Percentiles rank a stretch among this genome's conserved stretches.
Evolutionary conservation across 164 flowering plant genomes (phyloP).

Genomic region (Protea cynaroides): DNA sequence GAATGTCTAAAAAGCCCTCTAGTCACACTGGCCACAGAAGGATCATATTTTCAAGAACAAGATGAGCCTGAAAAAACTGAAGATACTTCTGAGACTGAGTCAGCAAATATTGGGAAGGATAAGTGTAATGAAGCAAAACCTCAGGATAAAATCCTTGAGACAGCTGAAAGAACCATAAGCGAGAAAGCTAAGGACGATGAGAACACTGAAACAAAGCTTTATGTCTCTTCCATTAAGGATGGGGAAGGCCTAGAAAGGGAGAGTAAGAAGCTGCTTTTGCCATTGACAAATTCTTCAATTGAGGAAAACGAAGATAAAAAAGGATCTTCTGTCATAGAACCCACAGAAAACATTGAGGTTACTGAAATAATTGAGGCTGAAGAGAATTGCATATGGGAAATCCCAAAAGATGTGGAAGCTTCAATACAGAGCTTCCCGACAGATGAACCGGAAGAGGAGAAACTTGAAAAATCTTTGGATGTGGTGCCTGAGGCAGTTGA

Average conservation of each 20-base stretch:
- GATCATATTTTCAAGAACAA: not conserved
- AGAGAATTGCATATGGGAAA: not conserved
- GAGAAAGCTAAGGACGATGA: conserved; percentile 9
- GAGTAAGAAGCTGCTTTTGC: not conserved
- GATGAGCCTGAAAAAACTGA: not conserved
- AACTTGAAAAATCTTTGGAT: conserved; percentile 5
- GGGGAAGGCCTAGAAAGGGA: not conserved
- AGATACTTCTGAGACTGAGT: conserved; percentile 1
- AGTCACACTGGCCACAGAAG: not conserved
- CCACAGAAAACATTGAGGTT: not conserved
- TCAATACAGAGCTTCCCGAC: not conserved
- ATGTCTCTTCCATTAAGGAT: not conserved
- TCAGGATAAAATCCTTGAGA: not conserved
- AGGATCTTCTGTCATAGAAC: not conserved
- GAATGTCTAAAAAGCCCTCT: not conserved
- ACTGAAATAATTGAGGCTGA: not conserved
- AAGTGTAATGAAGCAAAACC: not conserved
- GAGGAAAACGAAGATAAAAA: conserved; percentile 3
- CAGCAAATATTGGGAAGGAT: conserved; percentile 2
- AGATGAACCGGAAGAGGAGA: conserved; percentile 2
- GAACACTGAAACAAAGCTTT: not conserved
- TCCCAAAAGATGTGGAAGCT: not conserved
- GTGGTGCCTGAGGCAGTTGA: not conserved
- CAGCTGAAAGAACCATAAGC: not conserved
- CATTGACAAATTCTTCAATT: not conserved